phyloP scores from a whole-genome alignment of 495 filamentous ascomycete genomes.

The Penicillium diatomitis region DNA sequence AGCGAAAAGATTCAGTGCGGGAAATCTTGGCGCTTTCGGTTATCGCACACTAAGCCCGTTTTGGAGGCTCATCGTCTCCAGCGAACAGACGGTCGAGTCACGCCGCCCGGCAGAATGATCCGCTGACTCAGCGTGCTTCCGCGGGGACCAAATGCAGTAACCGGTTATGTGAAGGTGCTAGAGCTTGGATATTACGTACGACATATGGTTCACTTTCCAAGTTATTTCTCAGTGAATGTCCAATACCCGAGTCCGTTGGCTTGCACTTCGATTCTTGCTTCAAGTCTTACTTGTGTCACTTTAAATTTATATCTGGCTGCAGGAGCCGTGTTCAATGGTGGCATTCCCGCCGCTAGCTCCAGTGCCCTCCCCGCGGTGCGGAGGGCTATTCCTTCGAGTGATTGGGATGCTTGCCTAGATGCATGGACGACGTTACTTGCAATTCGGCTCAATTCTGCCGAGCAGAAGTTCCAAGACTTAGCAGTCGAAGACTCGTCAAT shows the following conservation, averaged over 20 bases:
- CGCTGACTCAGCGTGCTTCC: slow-evolving; percentile 17
- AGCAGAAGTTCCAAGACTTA: slow-evolving; percentile 38
- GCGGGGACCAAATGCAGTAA: slow-evolving; percentile 14
- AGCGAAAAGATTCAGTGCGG: slow-evolving; percentile 21
- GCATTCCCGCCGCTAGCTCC: slow-evolving; percentile 61
- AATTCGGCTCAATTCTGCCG: slow-evolving; percentile 50
- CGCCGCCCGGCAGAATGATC: too few species aligned
- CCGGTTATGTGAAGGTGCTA: neutral
- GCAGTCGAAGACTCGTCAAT: slow-evolving; percentile 48
- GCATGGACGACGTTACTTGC: slow-evolving; percentile 63
- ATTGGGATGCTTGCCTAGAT: slow-evolving; percentile 72
- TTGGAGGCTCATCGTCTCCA: neutral
- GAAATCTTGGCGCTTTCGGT: slow-evolving; percentile 39
- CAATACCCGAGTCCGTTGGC: neutral
- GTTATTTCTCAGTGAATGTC: neutral
- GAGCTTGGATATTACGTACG: neutral
- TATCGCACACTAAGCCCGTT: slow-evolving; percentile 28
- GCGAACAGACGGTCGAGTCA: too few species aligned
- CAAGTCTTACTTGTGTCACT: neutral
- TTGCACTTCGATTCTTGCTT: neutral
- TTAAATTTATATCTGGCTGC: neutral
- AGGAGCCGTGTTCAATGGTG: slow-evolving; percentile 21
- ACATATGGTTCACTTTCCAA: too few species aligned
- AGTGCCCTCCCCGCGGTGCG: slow-evolving; percentile 63
- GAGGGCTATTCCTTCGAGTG: slow-evolving; percentile 51